Percentiles rank a stretch among this genome's conserved stretches.
phyloP scores from a whole-genome alignment of 2,329 filamentous ascomycete species.

The Pestalotiopsis fici region DNA sequence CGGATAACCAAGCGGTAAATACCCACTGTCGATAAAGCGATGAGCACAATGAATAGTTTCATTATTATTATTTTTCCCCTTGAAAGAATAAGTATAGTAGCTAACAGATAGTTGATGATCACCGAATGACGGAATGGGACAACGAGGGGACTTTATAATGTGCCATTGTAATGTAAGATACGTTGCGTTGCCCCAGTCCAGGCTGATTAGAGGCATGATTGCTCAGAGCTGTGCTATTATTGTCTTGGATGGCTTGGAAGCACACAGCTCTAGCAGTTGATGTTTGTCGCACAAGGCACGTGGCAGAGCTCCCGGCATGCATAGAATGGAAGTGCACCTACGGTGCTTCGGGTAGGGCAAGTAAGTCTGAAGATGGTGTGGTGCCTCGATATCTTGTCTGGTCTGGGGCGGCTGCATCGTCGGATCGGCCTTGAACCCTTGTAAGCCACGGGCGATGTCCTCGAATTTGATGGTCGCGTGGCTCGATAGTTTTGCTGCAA shows the following conservation, averaged over 20 bases:
- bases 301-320: background rate
- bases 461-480: background rate
- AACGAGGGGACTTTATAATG: background rate
- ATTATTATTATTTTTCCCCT: background rate
- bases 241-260: background rate
- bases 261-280: background rate
- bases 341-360: background rate
- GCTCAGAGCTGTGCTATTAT: background rate
- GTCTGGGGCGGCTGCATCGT: background rate
- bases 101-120: background rate
- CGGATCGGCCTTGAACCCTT: background rate
- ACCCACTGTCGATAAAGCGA: background rate
- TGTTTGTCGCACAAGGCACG: background rate
- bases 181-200: background rate
- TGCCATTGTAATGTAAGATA: background rate
- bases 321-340: background rate
- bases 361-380: background rate
- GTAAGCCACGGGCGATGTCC: background rate
- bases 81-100: background rate
- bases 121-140: background rate
- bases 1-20: background rate
- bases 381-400: background rate
- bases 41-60: background rate
- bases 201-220: background rate
- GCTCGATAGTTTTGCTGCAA: background rate